Evolutionary conservation across 805 yeast genomes (phyloP).

Genomic region (Brettanomyces nanus): DNA sequence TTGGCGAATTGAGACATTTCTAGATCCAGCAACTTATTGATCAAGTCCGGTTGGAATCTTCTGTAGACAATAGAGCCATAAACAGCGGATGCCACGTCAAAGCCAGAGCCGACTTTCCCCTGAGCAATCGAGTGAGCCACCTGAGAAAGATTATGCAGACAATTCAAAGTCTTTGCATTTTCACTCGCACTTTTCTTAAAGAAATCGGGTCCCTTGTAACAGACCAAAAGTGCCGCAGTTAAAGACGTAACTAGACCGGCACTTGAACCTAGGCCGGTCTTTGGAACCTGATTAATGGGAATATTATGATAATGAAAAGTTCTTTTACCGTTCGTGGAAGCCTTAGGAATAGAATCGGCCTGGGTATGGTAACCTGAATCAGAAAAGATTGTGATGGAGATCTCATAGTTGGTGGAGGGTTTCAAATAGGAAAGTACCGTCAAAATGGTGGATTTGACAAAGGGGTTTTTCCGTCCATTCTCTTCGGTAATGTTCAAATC

Average conservation of each 20-base stretch:
- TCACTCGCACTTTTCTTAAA: slow-evolving; percentile 12
- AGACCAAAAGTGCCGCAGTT: slow-evolving; percentile 56
- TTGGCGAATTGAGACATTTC: slow-evolving; percentile 15
- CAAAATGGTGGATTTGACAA: slow-evolving; percentile 54
- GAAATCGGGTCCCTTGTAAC: slow-evolving; percentile 27
- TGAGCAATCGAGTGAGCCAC: slow-evolving; percentile 91
- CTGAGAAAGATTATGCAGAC: slow-evolving; percentile 81
- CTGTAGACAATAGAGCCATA: slow-evolving; percentile 81
- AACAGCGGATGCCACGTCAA: slow-evolving; percentile 93
- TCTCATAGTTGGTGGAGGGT: slow-evolving; percentile 25
- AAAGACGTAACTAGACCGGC: slow-evolving; percentile 87
- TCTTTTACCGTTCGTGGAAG: slow-evolving; percentile 29
- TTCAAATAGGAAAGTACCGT: slow-evolving; percentile 47
- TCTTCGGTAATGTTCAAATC: slow-evolving; percentile 11
- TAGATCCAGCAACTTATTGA: slow-evolving; percentile 21
- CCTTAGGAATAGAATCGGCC: slow-evolving; percentile 30
- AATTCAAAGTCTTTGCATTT: not conserved
- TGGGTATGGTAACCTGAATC: slow-evolving; percentile 90
- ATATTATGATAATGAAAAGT: slow-evolving; percentile 51
- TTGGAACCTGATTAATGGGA: slow-evolving; percentile 67
- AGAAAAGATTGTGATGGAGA: slow-evolving; percentile 59
- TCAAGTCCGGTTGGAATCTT: slow-evolving; percentile 57
- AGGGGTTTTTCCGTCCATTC: slow-evolving; percentile 48
- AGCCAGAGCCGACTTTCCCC: slow-evolving; percentile 92
- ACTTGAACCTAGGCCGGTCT: slow-evolving; percentile 94